Evolutionary conservation across 148 eudicot genomes (phyloP).

Genomic region (Bassia scoparia): DNA sequence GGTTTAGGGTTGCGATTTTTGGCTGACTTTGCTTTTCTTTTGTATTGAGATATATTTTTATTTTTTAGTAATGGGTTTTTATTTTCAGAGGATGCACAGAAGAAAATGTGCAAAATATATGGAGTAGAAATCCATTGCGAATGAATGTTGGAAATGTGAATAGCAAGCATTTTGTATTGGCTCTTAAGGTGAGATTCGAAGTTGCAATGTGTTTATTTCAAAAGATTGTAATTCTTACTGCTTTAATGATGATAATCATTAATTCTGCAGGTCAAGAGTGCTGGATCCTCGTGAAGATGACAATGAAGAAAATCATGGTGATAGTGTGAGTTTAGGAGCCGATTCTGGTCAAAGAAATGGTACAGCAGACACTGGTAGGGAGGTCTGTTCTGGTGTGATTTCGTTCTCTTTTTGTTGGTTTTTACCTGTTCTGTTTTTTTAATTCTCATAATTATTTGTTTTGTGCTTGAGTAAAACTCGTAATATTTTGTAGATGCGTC

Average conservation of each 20-base stretch:
- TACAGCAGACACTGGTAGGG: constrained; percentile 61
- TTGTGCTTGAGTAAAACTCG: too few relatives aligned
- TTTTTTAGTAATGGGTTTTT: too few relatives aligned
- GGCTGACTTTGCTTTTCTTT: too few relatives aligned
- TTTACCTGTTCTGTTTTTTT: too few relatives aligned
- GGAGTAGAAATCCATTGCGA: constrained; percentile 72
- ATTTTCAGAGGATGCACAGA: too few relatives aligned
- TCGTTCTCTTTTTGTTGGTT: too few relatives aligned
- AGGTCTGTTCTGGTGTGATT: too few relatives aligned
- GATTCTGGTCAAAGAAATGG: constrained; percentile 64
- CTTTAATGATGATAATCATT: neutral
- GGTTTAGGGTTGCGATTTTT: too few relatives aligned
- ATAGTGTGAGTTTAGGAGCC: constrained; percentile 72
- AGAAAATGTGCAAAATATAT: constrained; percentile 64
- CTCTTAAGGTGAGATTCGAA: constrained; percentile 59
- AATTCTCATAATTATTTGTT: too few relatives aligned
- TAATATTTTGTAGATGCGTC: too few relatives aligned
- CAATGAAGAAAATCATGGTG: constrained; percentile 58
- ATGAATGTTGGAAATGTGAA: constrained; percentile 93
- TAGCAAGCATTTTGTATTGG: constrained; percentile 79
- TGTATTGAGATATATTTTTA: too few relatives aligned
- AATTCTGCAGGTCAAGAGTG: constrained; percentile 73
- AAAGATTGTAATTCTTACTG: neutral
- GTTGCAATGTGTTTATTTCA: neutral
- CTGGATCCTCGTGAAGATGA: constrained; percentile 96